Evolutionary conservation across 305 asterid genomes (phyloP).

Genomic region (Caryopteris hybrid): DNA sequence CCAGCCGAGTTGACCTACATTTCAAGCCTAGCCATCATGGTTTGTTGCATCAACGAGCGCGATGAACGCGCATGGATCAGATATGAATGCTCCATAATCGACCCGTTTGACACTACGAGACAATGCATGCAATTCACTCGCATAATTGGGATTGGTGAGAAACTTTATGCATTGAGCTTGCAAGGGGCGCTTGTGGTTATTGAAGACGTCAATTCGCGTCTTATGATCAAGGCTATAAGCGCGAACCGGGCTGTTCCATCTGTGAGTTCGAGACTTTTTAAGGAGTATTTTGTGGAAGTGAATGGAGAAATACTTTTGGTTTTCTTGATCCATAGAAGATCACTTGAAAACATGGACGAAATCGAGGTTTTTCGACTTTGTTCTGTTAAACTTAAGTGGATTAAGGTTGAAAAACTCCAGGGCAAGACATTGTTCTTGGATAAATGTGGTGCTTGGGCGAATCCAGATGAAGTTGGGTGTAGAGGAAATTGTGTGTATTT

Average conservation of each 20-base stretch:
- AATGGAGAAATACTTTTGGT: slow-evolving; percentile 10
- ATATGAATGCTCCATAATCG: background rate
- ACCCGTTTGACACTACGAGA: background rate
- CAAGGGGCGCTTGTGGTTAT: background rate
- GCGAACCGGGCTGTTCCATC: background rate
- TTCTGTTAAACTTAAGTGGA: slow-evolving; percentile 15
- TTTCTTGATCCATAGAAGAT: slow-evolving; percentile 25
- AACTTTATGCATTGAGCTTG: background rate
- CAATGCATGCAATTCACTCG: background rate
- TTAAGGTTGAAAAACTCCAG: slow-evolving; percentile 19
- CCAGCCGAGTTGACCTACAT: background rate
- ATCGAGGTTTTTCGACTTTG: slow-evolving; percentile 34
- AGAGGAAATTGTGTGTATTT: slow-evolving; percentile 33
- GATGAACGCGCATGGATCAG: background rate
- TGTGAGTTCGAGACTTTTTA: background rate
- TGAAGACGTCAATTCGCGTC: background rate
- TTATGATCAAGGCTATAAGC: background rate
- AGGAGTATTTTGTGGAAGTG: background rate
- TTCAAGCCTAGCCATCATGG: background rate
- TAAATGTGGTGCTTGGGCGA: slow-evolving; percentile 20
- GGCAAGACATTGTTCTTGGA: slow-evolving; percentile 32
- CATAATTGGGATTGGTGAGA: background rate
- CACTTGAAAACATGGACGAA: slow-evolving; percentile 16
- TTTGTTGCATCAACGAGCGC: background rate
- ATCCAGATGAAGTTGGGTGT: slow-evolving; percentile 26